A percentile compares a stretch with the other conserved stretches of the same genome.
Conservation (phyloP, 2,329 filamentous ascomycete species). For the Rhexocercosporidium sp. region DNA sequence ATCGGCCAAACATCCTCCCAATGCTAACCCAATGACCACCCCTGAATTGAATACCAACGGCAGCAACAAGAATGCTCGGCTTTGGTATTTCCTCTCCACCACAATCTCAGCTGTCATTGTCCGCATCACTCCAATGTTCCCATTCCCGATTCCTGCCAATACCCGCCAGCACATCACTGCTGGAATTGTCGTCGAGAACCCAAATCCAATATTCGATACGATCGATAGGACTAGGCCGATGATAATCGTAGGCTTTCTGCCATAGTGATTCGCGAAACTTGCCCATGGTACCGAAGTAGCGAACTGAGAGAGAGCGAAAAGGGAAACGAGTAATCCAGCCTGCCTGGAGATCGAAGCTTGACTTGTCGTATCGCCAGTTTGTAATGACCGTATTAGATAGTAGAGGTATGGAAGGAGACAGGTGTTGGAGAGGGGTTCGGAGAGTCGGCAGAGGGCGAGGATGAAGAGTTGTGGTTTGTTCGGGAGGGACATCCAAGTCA, state of each 20-base stretch:
- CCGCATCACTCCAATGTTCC: constrained; percentile 75
- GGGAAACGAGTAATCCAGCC: constrained; percentile 77
- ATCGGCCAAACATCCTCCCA: constrained; percentile 51
- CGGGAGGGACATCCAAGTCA: constrained; percentile 76
- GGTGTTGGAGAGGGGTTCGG: constrained; percentile 77
- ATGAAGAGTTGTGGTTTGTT: constrained; percentile 79
- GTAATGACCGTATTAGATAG: constrained; percentile 72
- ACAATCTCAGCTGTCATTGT: constrained; percentile 77
- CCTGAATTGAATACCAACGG: constrained; percentile 70
- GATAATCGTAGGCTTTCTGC: constrained; percentile 78
- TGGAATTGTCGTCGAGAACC: constrained; percentile 65
- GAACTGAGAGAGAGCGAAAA: constrained; percentile 83
- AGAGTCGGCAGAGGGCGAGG: constrained; percentile 78
- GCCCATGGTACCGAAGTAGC: constrained; percentile 85
- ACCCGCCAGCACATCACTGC: constrained; percentile 68
- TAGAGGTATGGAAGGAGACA: constrained; percentile 72
- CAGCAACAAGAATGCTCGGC: constrained; percentile 49
- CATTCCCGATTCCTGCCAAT: constrained; percentile 75
- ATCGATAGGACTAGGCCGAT: constrained; percentile 69
- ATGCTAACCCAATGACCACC: constrained; percentile 36
- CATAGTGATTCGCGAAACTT: constrained; percentile 67
- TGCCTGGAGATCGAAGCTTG: constrained; percentile 69
- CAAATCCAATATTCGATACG: constrained; percentile 67
- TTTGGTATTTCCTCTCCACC: constrained; percentile 74
- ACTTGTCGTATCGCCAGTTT: constrained; percentile 43